phyloP scores from a whole-genome alignment of 768 basidiomycete species.

The Russula vinacea region DNA sequence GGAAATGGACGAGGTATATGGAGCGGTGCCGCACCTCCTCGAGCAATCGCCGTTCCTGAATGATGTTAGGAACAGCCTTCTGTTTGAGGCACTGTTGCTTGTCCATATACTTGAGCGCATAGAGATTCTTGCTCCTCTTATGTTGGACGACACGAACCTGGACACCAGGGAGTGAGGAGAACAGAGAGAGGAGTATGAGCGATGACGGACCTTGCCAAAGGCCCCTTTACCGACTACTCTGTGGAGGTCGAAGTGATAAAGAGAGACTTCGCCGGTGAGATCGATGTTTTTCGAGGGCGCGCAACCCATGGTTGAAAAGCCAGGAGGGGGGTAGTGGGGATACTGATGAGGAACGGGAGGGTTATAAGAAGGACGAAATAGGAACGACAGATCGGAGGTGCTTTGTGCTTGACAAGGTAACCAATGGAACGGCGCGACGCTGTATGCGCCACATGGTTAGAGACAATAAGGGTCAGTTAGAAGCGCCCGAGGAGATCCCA shows the following conservation, averaged over 20 bases:
- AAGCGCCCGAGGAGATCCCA: not conserved
- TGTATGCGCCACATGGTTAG: constrained; percentile 18
- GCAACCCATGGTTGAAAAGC: constrained; percentile 33
- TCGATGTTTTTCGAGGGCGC: constrained; percentile 48
- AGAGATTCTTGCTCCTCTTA: constrained; percentile 50
- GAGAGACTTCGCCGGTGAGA: constrained; percentile 62
- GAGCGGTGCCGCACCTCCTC: constrained; percentile 43
- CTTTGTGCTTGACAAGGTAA: constrained; percentile 26
- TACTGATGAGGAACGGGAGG: constrained; percentile 8
- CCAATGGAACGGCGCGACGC: constrained; percentile 12
- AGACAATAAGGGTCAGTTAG: constrained; percentile 17
- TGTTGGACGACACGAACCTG: constrained; percentile 58
- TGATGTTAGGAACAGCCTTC: constrained; percentile 50
- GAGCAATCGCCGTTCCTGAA: constrained; percentile 51
- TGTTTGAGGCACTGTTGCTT: constrained; percentile 51
- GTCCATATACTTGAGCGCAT: constrained; percentile 58
- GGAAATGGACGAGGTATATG: not conserved
- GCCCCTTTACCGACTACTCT: constrained; percentile 95
- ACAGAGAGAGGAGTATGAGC: not conserved
- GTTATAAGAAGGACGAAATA: constrained; percentile 25
- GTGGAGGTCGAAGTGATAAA: constrained; percentile 96
- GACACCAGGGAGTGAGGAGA: not conserved
- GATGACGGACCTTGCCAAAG: constrained; percentile 82
- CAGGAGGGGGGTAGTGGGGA: constrained; percentile 2
- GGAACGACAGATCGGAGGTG: constrained; percentile 12